Conservation (phyloP, 2,329 filamentous ascomycete genomes). For the Aspergillus fumigatus region DNA sequence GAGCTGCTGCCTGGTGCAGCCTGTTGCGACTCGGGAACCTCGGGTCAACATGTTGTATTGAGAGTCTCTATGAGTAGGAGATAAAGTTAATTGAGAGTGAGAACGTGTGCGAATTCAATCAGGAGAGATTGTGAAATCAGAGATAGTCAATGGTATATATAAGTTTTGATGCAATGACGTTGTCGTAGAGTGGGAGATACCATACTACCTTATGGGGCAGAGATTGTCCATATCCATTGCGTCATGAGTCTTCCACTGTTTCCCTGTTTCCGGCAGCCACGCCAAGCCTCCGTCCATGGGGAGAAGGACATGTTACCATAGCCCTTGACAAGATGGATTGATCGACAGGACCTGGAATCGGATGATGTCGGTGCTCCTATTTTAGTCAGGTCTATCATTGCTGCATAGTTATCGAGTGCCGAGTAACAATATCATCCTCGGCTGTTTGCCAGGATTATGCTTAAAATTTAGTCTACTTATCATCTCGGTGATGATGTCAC, state of each 20-base stretch:
- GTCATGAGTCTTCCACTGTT: neutral
- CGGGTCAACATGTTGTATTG: slow-evolving; percentile 4
- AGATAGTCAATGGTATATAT: neutral
- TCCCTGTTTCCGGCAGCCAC: neutral
- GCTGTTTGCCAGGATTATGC: neutral
- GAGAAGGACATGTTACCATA: no score
- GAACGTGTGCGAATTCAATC: neutral
- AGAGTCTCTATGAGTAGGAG: neutral
- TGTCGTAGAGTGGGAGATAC: neutral
- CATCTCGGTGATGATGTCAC: neutral
- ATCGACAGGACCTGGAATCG: no score
- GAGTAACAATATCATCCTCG: no score
- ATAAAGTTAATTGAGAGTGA: neutral
- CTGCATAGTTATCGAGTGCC: no score
- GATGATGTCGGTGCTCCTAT: no score
- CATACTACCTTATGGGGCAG: no score
- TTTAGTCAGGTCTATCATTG: no score
- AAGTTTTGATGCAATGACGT: neutral
- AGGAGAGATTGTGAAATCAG: neutral
- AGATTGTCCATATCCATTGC: neutral
- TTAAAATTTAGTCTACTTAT: neutral
- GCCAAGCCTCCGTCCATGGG: neutral
- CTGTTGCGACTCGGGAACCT: slow-evolving; percentile 3
- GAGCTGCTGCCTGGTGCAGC: slow-evolving; percentile 6
- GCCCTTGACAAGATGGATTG: no score